Conservation (phyloP, 2,329 filamentous ascomycete species). For the Escovopsis sp. region DNA sequence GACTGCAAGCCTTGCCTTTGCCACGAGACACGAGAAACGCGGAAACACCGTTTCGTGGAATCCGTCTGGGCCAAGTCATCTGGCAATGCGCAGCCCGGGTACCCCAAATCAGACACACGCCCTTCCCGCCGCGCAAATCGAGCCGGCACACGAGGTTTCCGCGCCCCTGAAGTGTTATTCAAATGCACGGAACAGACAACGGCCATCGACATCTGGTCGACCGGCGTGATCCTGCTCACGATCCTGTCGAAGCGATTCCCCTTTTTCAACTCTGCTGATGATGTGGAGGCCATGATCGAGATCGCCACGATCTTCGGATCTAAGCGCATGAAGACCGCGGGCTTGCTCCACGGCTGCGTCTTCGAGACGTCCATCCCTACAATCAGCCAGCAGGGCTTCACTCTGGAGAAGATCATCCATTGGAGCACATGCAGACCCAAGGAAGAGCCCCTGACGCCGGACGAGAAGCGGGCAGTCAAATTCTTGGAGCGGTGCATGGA, state of each 20-base stretch:
- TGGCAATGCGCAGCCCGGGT: slow-evolving; percentile 44
- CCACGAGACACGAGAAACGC: slow-evolving; percentile 46
- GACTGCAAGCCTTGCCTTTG: slow-evolving; percentile 76
- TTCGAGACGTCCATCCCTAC: slow-evolving; percentile 90
- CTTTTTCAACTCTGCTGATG: slow-evolving; percentile 98
- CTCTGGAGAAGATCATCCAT: slow-evolving; percentile 81
- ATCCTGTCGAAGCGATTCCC: slow-evolving; percentile 85
- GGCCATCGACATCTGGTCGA: slow-evolving; percentile 94
- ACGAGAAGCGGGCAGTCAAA: slow-evolving; percentile 58
- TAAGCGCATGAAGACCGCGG: slow-evolving; percentile 69
- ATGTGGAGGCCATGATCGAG: slow-evolving; percentile 94
- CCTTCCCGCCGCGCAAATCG: slow-evolving; percentile 84
- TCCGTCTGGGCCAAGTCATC: slow-evolving; percentile 42
- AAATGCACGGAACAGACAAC: slow-evolving; percentile 94
- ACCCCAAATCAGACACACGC: slow-evolving; percentile 79
- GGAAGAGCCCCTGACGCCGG: slow-evolving; percentile 39
- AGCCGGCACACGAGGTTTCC: slow-evolving; percentile 87
- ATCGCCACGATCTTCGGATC: slow-evolving; percentile 89
- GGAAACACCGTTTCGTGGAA: slow-evolving; percentile 43
- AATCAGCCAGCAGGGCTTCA: slow-evolving; percentile 72
- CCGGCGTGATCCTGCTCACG: slow-evolving; percentile 92
- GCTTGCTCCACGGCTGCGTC: slow-evolving; percentile 74
- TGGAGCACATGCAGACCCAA: slow-evolving; percentile 79
- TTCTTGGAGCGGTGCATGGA: slow-evolving; percentile 64
- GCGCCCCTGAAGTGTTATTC: slow-evolving; percentile 88